Evolutionary conservation across 192 early-diverging fungal genomes (phyloP).

Genomic region (Podila epicladia): DNA sequence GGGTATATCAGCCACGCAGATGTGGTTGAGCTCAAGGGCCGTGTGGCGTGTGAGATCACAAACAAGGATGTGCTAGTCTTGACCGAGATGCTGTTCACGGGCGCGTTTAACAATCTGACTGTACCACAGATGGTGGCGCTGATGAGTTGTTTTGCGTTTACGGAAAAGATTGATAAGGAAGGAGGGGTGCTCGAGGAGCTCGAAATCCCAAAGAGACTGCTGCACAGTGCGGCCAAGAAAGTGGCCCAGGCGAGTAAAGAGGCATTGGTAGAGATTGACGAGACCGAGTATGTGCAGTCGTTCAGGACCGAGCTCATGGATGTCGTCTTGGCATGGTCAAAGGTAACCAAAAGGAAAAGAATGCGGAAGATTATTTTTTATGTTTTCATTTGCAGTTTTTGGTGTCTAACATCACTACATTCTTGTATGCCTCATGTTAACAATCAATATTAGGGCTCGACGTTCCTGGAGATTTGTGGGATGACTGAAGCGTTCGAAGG

Average conservation of each 20-base stretch:
- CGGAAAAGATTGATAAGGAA: conserved; percentile 69
- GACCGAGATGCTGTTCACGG: conserved; percentile 94
- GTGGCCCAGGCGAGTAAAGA: conserved; percentile 86
- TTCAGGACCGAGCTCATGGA: conserved; percentile 93
- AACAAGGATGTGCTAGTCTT: conserved; percentile 90
- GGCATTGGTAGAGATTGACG: conserved; percentile 82
- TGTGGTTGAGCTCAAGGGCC: conserved; percentile 92
- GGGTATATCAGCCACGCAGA: conserved; percentile 81
- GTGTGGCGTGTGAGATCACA: conserved; percentile 94
- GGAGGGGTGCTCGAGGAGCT: conserved; percentile 77
- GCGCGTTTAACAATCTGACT: conserved; percentile 89
- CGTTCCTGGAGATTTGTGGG: conserved; percentile 89
- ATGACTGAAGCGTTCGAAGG: conserved; percentile 96
- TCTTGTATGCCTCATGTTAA: conserved; percentile 52
- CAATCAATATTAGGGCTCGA: conserved; percentile 77
- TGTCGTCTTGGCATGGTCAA: conserved; percentile 88
- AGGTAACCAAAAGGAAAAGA: conserved; percentile 21
- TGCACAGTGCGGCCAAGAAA: conserved; percentile 83
- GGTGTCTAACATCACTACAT: not conserved
- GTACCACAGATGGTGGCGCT: conserved; percentile 82
- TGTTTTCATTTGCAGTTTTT: conserved; percentile 64
- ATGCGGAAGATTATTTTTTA: conserved; percentile 85
- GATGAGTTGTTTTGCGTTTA: conserved; percentile 88
- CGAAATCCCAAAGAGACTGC: conserved; percentile 67
- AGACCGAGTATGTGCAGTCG: conserved; percentile 84